Conservation (phyloP, 371 early-diverging fungal species). For the Mucor irregularis region DNA sequence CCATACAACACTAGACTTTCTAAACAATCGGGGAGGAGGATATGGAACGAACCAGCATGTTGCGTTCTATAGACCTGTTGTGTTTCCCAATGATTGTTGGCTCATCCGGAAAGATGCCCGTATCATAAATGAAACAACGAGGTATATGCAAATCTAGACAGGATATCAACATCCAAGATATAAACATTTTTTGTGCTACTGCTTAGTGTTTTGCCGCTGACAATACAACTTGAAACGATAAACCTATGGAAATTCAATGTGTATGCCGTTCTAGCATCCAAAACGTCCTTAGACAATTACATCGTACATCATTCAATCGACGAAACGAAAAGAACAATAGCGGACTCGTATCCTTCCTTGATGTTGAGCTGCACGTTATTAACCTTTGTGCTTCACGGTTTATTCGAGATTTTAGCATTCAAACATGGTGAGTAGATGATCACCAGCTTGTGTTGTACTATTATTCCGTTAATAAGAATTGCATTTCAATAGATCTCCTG, state of each 20-base stretch:
- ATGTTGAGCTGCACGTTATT: neutral
- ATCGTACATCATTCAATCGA: neutral
- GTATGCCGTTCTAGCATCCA: neutral
- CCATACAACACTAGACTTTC: neutral
- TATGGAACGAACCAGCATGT: neutral
- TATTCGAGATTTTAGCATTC: neutral
- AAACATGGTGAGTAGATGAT: too few relatives aligned
- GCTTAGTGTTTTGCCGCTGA: neutral
- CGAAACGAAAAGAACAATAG: neutral
- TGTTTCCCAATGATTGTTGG: neutral
- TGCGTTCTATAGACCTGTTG: neutral
- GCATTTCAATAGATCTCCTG: neutral
- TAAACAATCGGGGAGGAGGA: neutral
- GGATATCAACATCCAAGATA: too few relatives aligned
- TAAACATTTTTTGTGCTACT: neutral
- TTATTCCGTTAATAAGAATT: too few relatives aligned
- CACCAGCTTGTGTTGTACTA: too few relatives aligned
- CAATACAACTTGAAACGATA: neutral
- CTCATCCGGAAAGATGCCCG: neutral
- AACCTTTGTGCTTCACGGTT: neutral
- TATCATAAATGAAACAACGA: neutral
- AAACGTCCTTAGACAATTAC: neutral
- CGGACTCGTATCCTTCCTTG: neutral
- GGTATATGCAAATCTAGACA: neutral
- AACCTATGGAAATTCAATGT: neutral